Evolutionary conservation across 106 monocot species (phyloP), one percentile per base, ranked within the genome.

Genomic region (Dioscorea alata): DNA sequence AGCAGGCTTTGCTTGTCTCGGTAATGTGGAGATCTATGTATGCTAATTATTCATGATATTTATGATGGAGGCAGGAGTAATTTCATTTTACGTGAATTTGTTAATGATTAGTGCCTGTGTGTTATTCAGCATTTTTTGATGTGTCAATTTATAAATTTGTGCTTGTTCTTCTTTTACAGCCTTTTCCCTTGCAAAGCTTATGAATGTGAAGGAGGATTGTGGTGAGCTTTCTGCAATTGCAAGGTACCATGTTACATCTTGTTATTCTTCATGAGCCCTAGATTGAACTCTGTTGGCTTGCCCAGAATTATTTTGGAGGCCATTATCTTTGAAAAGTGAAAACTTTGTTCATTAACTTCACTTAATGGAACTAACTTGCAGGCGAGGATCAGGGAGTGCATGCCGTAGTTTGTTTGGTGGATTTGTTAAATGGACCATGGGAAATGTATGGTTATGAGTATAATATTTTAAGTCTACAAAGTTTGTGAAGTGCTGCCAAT

Each of bases 341-440:
- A 8, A 8, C 42, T n/a, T 48, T 60, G 50, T 32, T 62, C 61
- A 62, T 5, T 64, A 15, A 24, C 25, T 35, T 33, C 42, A 42
- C 42, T 42, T 42, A 42, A 42, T 42, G 42, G 42, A 6, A 10
- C 42, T 66, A 59, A 32, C 77, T 68, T 56, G 49, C 74, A 99
- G 97, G 79, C 92, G 90, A 81, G 97, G 92, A 62, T 99, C 97
- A 65, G 97, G 97, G 20, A 99, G 97, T 83, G 89, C 97, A 32
- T 99, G 97, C 34, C 86, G 97, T 64, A 99, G 97, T 75, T 35
- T 99, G 49, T 87, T 72, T 77, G 97, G 92, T 59, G 97, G 97
- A 69, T 99, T 92, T 87, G 97, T 99, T 66, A 99, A 99, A 69
- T 99, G 97, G 97, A 57, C 69, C 48, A 99, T 92, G 97, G 97